Evolutionary conservation across 1,284 basidiomycete species (phyloP).

Genomic region (Ustilago esculenta): DNA sequence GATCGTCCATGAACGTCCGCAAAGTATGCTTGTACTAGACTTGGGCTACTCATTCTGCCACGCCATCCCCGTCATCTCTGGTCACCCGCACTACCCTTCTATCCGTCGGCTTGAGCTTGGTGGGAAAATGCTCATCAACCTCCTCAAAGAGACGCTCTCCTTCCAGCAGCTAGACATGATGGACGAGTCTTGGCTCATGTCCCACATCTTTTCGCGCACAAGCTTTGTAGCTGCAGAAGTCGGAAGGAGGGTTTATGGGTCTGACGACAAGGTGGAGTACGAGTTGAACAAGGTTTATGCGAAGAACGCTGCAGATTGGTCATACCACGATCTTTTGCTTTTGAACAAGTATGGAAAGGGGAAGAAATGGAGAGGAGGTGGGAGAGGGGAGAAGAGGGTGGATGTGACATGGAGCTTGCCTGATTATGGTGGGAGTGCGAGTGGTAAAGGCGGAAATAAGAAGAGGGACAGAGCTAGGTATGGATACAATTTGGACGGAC

Average conservation of each 20-base stretch:
- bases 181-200: constrained; percentile 92
- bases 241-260: constrained; percentile 68
- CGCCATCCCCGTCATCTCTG: constrained; percentile 82
- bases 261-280: neutral
- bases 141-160: constrained; percentile 89
- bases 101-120: constrained; percentile 87
- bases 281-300: neutral
- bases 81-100: constrained; percentile 78
- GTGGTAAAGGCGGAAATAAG: constrained; percentile 8
- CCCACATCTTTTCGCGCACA: constrained; percentile 85
- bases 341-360: constrained; percentile 75
- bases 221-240: constrained; percentile 75
- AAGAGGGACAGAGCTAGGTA: constrained; percentile 34
- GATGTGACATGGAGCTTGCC: constrained; percentile 71
- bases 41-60: constrained; percentile 93
- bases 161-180: constrained; percentile 98
- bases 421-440: constrained; percentile 74
- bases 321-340: constrained; percentile 71
- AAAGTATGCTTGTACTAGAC: constrained; percentile 85
- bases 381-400: neutral
- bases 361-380: neutral
- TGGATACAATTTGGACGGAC: constrained; percentile 32
- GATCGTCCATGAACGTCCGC: constrained; percentile 69
- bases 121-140: constrained; percentile 92
- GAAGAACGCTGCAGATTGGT: constrained; percentile 28